Base-by-base conservation (phyloP, 352 stramenopile genomes). In the Phytophthora ohioensis region DNA sequence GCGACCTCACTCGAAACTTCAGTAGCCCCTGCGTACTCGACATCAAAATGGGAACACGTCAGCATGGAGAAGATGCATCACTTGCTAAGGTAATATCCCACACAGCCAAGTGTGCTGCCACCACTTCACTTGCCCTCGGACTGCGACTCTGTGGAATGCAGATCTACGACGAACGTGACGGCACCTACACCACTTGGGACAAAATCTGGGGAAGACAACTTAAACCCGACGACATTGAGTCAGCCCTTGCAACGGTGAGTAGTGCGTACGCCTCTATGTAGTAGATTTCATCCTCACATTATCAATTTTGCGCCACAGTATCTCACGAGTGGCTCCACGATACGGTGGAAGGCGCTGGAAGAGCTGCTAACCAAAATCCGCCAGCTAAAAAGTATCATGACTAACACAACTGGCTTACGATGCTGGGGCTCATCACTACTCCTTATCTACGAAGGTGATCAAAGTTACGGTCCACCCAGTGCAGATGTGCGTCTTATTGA, bases 91-190 rank as follows among this genome's bases (percentile, higher is more conserved):
- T 71, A n/a, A 74, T 72, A 54, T 90, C 84, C 43, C 87, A 94
- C 64, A 89, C 71, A 11, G 80, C 78, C 35, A 94, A 94, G 67
- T 94, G 87, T 55, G 78, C 80, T n/a, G 78, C 79, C 12, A 94
- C 87, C 30, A 94, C 87, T 15, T 94, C 87, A 13, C 73, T 87
- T 12, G 62, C 72, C 27, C 76, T 94, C 3, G 87, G 87, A 11
- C 64, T 94, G 15, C 84, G 87, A 38, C 73, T 94, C 49, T 94
- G 87, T 59, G 87, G 87, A 21, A 94, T 94, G 87, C 87, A 94
- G 71, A 84, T 93, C 54, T 94, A 90, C 72, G 80, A 90, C 59
- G 49, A 79, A 11, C 64, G 69, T 11, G 78, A 91, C 51, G 64
- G 82, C 27, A 79, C 72, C 12, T 94, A 92, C 77, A 82, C 80